Evolutionary conservation across 2,329 filamentous ascomycete species (phyloP).

Genomic region (Acrodontium crateriforme): DNA sequence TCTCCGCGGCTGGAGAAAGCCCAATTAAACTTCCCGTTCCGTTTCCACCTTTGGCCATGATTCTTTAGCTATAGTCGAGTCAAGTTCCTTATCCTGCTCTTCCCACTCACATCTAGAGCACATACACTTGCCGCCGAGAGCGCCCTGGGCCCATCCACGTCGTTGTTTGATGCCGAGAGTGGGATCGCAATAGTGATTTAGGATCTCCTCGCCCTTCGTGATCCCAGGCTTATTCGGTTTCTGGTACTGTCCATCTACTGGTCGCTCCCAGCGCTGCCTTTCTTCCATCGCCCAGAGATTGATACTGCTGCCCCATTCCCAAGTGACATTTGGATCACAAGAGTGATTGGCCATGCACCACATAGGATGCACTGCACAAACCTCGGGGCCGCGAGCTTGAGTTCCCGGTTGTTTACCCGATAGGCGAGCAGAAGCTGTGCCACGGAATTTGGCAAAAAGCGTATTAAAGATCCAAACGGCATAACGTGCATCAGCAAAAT

Average conservation of each 20-base stretch:
- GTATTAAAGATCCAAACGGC: conserved; percentile 83
- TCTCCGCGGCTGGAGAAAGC: no score
- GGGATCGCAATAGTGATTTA: conserved; percentile 92
- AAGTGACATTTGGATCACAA: conserved; percentile 86
- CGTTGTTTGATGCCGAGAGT: conserved; percentile 62
- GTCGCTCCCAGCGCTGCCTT: conserved; percentile 37
- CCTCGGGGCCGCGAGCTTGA: conserved; percentile 69
- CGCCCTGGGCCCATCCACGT: conserved; percentile 78
- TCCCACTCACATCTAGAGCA: conserved; percentile 73
- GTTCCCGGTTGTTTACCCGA: conserved; percentile 35
- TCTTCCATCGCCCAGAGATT: conserved; percentile 50
- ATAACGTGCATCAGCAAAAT: conserved; percentile 47
- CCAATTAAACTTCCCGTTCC: no score
- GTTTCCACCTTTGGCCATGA: no score
- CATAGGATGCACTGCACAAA: conserved; percentile 83
- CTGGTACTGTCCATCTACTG: conserved; percentile 16
- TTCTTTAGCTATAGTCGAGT: no score
- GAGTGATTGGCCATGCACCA: conserved; percentile 97
- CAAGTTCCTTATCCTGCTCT: no score
- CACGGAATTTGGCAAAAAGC: conserved; percentile 82
- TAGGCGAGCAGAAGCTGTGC: conserved; percentile 76
- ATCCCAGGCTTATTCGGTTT: conserved; percentile 42
- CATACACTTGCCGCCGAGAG: conserved; percentile 77
- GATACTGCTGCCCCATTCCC: conserved; percentile 82
- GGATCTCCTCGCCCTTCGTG: conserved; percentile 65